These are phyloP conservation scores for Lepraria neglecta DNA, from an alignment of 495 filamentous ascomycete species.

Conservation along the genomic window DNA sequence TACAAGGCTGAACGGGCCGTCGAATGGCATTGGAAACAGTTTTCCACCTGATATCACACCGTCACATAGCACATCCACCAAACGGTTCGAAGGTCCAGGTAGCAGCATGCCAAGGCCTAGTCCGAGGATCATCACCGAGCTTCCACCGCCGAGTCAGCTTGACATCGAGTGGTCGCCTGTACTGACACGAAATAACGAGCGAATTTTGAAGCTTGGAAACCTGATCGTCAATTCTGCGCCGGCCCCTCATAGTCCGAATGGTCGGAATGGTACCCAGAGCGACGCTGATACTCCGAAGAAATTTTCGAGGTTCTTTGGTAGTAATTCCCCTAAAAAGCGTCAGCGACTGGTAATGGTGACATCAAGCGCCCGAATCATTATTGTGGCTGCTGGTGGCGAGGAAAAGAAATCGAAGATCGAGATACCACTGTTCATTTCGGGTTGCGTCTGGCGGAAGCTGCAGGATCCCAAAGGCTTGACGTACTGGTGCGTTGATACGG, in stretches of 20 bases:
- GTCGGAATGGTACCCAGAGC: constrained; percentile 51
- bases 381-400: constrained; percentile 88
- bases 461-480: constrained; percentile 76
- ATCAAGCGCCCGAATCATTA: constrained; percentile 76
- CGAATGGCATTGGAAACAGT: constrained; percentile 30
- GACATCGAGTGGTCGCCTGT: constrained; percentile 99
- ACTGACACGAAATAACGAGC: constrained; percentile 79
- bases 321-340: constrained; percentile 82
- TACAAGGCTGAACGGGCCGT: constrained; percentile 70
- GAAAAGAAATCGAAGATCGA: constrained; percentile 94
- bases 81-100: constrained; percentile 39
- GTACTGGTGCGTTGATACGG: constrained; percentile 90
- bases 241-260: constrained; percentile 58
- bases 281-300: constrained; percentile 67
- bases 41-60: constrained; percentile 43
- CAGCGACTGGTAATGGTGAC: constrained; percentile 95
- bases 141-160: constrained; percentile 90
- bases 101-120: constrained; percentile 51
- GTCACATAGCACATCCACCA: constrained; percentile 37
- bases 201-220: constrained; percentile 92
- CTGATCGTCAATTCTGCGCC: constrained; percentile 73
- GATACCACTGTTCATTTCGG: constrained; percentile 67
- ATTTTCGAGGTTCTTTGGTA: constrained; percentile 86
- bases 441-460: constrained; percentile 69
- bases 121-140: constrained; percentile 84